phyloP scores from a whole-genome alignment of 148 eudicot species.

The Diospyros lotus region DNA sequence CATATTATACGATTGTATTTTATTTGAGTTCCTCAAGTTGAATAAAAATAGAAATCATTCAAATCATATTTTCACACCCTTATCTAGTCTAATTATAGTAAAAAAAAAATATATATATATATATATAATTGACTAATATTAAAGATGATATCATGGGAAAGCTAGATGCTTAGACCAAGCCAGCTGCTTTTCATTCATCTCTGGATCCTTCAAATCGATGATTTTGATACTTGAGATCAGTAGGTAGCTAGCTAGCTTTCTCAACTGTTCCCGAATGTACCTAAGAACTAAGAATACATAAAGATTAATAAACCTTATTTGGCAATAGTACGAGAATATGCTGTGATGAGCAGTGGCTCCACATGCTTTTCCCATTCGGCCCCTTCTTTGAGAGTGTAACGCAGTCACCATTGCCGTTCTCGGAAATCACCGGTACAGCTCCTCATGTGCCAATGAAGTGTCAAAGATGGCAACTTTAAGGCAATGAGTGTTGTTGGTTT shows the following conservation, averaged over 20 bases:
- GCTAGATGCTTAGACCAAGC: not conserved
- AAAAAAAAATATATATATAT: too few relatives aligned
- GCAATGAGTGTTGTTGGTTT: too few relatives aligned
- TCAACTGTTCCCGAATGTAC: not conserved
- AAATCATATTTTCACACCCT: too few relatives aligned
- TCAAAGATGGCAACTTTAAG: not conserved
- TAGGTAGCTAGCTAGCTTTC: too few relatives aligned
- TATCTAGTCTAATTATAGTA: too few relatives aligned
- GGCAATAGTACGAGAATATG: not conserved
- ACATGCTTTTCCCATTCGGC: not conserved
- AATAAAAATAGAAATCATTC: too few relatives aligned
- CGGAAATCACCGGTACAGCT: not conserved
- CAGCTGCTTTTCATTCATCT: not conserved
- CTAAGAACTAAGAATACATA: not conserved
- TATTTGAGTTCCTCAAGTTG: too few relatives aligned
- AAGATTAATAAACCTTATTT: too few relatives aligned
- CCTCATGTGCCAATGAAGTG: not conserved
- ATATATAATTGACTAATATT: too few relatives aligned
- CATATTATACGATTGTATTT: too few relatives aligned
- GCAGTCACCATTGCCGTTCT: not conserved
- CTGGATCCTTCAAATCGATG: not conserved
- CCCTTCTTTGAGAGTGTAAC: not conserved
- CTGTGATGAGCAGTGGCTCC: not conserved
- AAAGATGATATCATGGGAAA: too few relatives aligned
- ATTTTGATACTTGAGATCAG: too few relatives aligned